phyloP scores from a whole-genome alignment of 2,329 filamentous ascomycete species.

The Tolypocladium cylindrosporum region DNA sequence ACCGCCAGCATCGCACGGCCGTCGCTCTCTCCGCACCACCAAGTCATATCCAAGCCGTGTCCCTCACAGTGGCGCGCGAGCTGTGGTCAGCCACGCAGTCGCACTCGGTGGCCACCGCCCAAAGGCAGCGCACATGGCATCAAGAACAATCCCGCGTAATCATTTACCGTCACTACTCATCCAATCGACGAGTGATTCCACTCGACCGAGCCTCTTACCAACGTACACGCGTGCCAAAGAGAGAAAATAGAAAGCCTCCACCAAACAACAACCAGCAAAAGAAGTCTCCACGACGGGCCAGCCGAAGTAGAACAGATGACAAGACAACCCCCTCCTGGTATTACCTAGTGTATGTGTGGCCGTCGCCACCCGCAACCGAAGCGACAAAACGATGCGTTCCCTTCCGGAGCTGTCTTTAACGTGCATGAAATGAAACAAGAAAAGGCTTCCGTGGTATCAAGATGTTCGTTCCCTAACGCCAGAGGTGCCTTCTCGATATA shows the following conservation, averaged over 20 bases:
- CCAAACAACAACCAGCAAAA: background rate
- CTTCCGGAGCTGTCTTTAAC: conserved; percentile 9
- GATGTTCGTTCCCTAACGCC: conserved; percentile 25
- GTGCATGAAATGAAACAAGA: conserved; percentile 16
- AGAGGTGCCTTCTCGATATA: conserved; percentile 17
- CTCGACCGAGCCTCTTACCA: conserved; percentile 1
- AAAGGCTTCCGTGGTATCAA: conserved; percentile 26
- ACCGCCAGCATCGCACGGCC: background rate
- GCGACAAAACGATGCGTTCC: conserved; percentile 11
- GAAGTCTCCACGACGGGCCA: conserved; percentile 17
- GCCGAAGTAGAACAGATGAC: conserved; percentile 18
- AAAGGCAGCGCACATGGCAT: background rate
- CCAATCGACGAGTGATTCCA: background rate
- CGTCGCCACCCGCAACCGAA: conserved; percentile 7
- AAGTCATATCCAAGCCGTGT: background rate
- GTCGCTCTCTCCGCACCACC: background rate
- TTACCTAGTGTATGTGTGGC: conserved; percentile 12
- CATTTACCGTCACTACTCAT: background rate
- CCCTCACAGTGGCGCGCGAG: background rate
- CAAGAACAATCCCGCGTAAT: background rate
- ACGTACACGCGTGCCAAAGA: conserved; percentile 1
- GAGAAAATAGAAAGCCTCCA: background rate
- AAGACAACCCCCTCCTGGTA: conserved; percentile 5
- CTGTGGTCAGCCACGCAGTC: background rate
- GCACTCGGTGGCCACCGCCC: background rate